Base-by-base conservation (phyloP, 1,139 yeast species). In the Zygosaccharomyces pseudobailii region DNA sequence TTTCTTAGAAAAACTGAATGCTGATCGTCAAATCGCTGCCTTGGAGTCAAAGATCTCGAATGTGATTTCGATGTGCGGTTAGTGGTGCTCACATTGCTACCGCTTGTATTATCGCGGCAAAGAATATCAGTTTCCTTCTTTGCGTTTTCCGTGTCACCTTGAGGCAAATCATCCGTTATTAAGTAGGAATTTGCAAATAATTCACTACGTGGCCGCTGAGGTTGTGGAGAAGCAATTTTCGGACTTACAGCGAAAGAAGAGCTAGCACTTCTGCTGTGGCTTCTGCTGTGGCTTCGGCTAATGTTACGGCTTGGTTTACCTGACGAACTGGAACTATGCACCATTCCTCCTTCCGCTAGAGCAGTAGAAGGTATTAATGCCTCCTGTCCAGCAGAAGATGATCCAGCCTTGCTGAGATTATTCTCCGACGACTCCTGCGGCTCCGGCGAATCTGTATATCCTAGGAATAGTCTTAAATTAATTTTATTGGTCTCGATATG, bases 401-500 rank as follows among this genome's bases (percentile, higher is more conserved):
- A 30, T n/a, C 19, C 6, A n/a, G 5, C 13, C 7, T n/a, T 9
- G 4, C n/a, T n/a, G n/a, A n/a, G n/a, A n/a, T n/a, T n/a, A n/a
- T n/a, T n/a, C n/a, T n/a, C 33, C 5, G 33, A 30, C 13, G 13
- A 9, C 6, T n/a, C 23, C 7, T 19, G 13, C 3, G 27, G 13
- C 3, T 10, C 32, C 3, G 33, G 25, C 7, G 41, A 28, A 17
- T 28, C 41, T 28, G 41, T 9, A 27, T 39, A 44, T 13, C 32
- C 48, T n/a, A 22, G 27, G 5, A 21, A 19, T 6, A 36, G 42
- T 23, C 34, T 47, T 17, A 46, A 32, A 77, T 79, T 59, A 68
- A 56, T 37, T 34, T 51, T 53, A 40, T 63, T 62, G 38, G 60
- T 76, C 23, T 69, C 67, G 9, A 87, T 77, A 0, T 95, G 84